Percentiles rank a stretch among this genome's conserved stretches.
These are phyloP conservation scores for Corchorus capsularis DNA, from an alignment of 345 rosid genomes.

Conservation along the genomic window DNA sequence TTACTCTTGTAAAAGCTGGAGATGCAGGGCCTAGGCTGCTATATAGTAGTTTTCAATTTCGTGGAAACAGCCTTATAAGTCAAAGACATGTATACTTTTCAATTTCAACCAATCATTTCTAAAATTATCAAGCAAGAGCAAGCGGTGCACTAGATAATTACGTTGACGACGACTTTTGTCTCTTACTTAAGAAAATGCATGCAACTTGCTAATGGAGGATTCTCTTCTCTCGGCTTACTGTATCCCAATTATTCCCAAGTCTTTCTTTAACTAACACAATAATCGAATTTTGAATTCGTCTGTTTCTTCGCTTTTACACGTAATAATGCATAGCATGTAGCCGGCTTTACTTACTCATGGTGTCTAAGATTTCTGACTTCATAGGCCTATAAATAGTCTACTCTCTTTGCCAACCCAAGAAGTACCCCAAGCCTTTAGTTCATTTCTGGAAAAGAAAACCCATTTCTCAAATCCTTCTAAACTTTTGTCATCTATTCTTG, in stretches of 20 bases:
- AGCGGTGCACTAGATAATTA: neutral
- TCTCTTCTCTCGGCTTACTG: neutral
- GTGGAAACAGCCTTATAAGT: neutral
- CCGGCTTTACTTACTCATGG: neutral
- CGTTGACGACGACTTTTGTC: conserved; percentile 20
- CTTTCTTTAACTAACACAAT: neutral
- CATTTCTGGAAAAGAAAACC: too few relatives aligned
- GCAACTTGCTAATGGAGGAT: neutral
- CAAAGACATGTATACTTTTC: neutral
- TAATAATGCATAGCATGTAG: neutral
- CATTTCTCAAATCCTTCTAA: too few relatives aligned
- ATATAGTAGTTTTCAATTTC: too few relatives aligned
- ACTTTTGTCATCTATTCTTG: neutral
- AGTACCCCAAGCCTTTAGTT: neutral
- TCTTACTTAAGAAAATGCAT: neutral
- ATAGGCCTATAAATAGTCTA: neutral
- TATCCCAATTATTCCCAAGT: neutral
- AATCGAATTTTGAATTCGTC: neutral
- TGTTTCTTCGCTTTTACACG: neutral
- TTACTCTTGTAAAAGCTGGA: neutral
- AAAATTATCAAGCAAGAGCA: neutral
- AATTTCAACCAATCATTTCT: neutral
- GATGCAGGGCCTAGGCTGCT: too few relatives aligned
- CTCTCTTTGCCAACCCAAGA: neutral
- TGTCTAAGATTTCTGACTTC: neutral